Evolutionary conservation across 176 grass and related monocot species (phyloP), one percentile per base, ranked within the genome.

Genomic region (Saccharum spontaneum): DNA sequence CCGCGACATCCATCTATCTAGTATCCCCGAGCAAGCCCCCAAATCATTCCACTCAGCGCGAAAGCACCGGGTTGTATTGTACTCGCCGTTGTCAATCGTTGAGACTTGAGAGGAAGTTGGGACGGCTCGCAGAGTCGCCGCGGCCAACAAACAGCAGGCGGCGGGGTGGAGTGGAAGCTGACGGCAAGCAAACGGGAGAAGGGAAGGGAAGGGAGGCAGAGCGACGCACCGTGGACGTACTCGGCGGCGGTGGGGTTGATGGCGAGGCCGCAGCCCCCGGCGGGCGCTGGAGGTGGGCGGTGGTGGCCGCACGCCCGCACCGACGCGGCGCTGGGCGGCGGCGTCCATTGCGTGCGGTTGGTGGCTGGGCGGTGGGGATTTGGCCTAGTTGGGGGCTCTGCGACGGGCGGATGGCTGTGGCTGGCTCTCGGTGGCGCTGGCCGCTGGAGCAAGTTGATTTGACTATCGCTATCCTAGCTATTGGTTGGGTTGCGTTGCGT

Each of bases 221-320:
- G 30, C 4, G 62, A 46, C 83, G 82, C 86, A 97, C 94, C 91
- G 52, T 88, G 80, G 55, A 64, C 87, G 79, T 94, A 97, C 86
- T 97, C 91, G 44, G 83, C 87, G 61, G 89, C 87, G 70, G 94
- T 90, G 77, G 85, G 81, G 6, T 88, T 92, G 44, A 61, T 31
- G 66, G 66, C 61, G 41, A 97, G 46, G 52, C 43, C 28, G 67
- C 22, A 8, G 50, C 9, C 59, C 15, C 10, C 77, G 66, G 49
- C 70, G 66, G 71, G 31, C 80, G 66, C 46, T 30, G 43, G 57
- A 97, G 91, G 78, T 97, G 94, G 57, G 86, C 83, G 44, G 86
- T 34, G 50, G 71, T 40, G 50, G 79, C 85, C n/a, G n/a, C n/a
- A n/a, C n/a, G n/a, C n/a, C n/a, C n/a, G n/a, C n/a, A n/a, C n/a